Evolutionary conservation across 2,329 filamentous ascomycete species (phyloP).

Genomic region (Alternaria sp.): DNA sequence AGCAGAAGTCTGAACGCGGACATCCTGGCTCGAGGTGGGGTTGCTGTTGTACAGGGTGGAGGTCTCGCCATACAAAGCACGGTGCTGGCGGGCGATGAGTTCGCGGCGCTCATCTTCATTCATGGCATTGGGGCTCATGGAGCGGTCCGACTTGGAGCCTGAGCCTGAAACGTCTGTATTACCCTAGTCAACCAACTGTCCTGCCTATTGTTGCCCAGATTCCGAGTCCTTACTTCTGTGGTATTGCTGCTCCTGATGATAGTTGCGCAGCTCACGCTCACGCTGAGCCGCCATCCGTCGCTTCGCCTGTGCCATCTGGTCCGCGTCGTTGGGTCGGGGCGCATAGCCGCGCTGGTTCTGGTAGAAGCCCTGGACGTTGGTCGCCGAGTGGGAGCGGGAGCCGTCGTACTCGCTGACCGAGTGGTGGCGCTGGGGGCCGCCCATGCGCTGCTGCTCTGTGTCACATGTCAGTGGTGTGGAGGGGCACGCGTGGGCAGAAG

Average conservation of each 20-base stretch:
- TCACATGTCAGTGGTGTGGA: slow-evolving; percentile 18
- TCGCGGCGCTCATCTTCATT: slow-evolving; percentile 96
- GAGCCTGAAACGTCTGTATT: slow-evolving; percentile 73
- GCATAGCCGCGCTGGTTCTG: slow-evolving; percentile 85
- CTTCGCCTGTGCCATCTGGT: slow-evolving; percentile 99
- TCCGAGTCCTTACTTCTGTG: slow-evolving; percentile 95
- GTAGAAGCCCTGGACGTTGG: slow-evolving; percentile 92
- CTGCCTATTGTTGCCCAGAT: slow-evolving; percentile 69
- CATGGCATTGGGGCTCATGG: slow-evolving; percentile 83
- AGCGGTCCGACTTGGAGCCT: slow-evolving; percentile 82
- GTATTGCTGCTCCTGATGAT: slow-evolving; percentile 99
- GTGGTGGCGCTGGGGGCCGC: slow-evolving; percentile 75
- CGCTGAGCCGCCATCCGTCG: slow-evolving; percentile 98
- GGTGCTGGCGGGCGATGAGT: slow-evolving; percentile 93
- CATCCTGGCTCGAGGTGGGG: slow-evolving; percentile 69
- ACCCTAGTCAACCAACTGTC: slow-evolving; percentile 60
- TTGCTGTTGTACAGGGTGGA: slow-evolving; percentile 72
- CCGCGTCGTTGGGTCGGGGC: slow-evolving; percentile 85
- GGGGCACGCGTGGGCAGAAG: neutral
- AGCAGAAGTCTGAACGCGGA: slow-evolving; percentile 65
- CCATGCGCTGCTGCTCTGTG: slow-evolving; percentile 68
- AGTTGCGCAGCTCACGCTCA: slow-evolving; percentile 98
- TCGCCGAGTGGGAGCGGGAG: slow-evolving; percentile 73
- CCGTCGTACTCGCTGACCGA: slow-evolving; percentile 85
- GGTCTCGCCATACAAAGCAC: slow-evolving; percentile 84